A percentile compares a stretch with the other conserved stretches of the same genome.
phyloP scores from a whole-genome alignment of 2,329 filamentous ascomycete genomes.

The Aspergillus arachidicola region DNA sequence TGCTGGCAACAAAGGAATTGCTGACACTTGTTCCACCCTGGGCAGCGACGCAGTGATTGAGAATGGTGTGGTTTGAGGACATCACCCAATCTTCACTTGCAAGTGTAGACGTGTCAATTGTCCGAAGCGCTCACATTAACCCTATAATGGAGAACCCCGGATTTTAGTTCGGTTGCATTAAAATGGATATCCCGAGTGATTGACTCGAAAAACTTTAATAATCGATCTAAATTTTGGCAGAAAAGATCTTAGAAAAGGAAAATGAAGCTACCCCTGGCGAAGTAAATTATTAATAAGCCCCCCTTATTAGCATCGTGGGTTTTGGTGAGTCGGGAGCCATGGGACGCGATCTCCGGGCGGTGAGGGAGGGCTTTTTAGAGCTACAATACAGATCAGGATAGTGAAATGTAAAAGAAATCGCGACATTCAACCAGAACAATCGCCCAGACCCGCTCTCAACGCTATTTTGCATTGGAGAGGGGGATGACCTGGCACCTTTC shows the following conservation, averaged over 20 bases:
- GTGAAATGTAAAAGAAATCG: not conserved
- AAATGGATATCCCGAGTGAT: not conserved
- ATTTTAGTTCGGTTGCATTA: not conserved
- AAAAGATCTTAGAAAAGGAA: not conserved
- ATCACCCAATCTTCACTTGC: not conserved
- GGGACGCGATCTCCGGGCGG: not conserved
- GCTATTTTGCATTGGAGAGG: not conserved
- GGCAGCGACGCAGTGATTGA: not conserved
- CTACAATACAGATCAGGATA: not conserved
- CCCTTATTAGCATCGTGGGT: not conserved
- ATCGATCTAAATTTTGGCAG: not conserved
- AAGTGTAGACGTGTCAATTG: constrained; percentile 1
- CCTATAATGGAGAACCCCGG: not conserved
- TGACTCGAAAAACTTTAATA: not conserved
- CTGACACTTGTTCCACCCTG: not conserved
- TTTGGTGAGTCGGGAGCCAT: not conserved
- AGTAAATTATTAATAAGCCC: not conserved
- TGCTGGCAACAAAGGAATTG: not conserved
- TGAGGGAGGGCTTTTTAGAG: not conserved
- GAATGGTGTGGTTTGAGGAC: not conserved
- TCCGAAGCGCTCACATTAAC: not conserved
- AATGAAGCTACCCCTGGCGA: not conserved
- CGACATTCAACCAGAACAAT: constrained; percentile 1
- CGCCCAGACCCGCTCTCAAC: not conserved
- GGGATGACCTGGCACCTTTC: constrained; percentile 1